Conservation (phyloP, 2,329 filamentous ascomycete species). For the Trichophyton schoenleinii region DNA sequence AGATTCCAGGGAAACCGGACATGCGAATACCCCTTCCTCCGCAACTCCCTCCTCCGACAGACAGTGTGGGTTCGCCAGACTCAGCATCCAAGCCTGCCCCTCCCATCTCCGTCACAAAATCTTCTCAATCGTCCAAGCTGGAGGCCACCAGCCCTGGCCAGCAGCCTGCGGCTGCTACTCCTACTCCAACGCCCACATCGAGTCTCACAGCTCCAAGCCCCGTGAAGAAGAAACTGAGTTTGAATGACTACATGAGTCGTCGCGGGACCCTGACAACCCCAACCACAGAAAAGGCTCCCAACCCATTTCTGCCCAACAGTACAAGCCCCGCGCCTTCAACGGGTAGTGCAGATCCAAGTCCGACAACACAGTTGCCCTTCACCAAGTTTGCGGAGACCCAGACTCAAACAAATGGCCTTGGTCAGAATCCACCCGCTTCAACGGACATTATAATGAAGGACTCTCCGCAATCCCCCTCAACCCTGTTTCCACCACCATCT, state of each 20-base stretch:
- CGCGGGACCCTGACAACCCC: slow-evolving; percentile 30
- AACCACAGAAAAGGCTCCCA: slow-evolving; percentile 29
- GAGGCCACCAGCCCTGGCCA: not conserved
- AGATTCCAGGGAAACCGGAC: slow-evolving; percentile 40
- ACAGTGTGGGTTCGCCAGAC: not conserved
- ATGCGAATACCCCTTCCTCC: slow-evolving; percentile 36
- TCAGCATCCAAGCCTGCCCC: not conserved
- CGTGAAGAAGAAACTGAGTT: slow-evolving; percentile 39
- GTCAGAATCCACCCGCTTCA: not conserved
- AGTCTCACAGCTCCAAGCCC: slow-evolving; percentile 30
- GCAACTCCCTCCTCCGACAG: not conserved
- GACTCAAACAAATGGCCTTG: not conserved
- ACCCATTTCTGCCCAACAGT: slow-evolving; percentile 18
- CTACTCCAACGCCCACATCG: not conserved
- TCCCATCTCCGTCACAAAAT: not conserved
- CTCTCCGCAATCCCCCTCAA: not conserved
- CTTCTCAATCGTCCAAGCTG: not conserved
- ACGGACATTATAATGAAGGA: not conserved
- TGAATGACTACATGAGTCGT: slow-evolving; percentile 38
- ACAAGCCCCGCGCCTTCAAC: slow-evolving; percentile 12
- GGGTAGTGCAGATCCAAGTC: slow-evolving; percentile 8
- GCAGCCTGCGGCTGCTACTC: not conserved
- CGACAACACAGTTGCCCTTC: not conserved
- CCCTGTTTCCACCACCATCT: not conserved
- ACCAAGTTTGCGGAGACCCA: slow-evolving; percentile 1